A percentile compares a stretch with the other conserved stretches of the same genome.
These are phyloP conservation scores for Helotiales sp. DNA, from an alignment of 2,329 filamentous ascomycete genomes.

Conservation along the genomic window DNA sequence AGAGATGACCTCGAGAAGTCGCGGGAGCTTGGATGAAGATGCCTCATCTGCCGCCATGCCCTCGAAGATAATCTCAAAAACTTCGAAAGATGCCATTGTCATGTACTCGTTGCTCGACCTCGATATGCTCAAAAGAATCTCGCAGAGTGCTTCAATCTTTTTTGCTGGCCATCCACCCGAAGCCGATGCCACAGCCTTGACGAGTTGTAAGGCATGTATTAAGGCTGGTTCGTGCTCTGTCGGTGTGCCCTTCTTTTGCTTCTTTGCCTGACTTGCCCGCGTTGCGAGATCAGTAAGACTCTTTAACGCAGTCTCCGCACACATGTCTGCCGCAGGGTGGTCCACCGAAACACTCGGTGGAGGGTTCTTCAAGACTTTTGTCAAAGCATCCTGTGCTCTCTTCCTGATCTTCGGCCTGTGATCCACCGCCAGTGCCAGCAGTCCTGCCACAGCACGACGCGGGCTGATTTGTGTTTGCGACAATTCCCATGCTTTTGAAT, in stretches of 20 bases:
- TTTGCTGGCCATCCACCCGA: conserved; percentile 95
- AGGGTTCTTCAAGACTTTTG: conserved; percentile 77
- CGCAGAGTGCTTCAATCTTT: conserved; percentile 90
- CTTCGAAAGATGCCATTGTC: conserved; percentile 94
- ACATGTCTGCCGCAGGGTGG: conserved; percentile 94
- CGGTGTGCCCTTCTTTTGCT: conserved; percentile 63
- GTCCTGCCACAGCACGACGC: conserved; percentile 80
- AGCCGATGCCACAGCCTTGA: conserved; percentile 83
- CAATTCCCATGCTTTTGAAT: conserved; percentile 83
- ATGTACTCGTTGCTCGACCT: conserved; percentile 91
- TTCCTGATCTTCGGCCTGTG: conserved; percentile 91
- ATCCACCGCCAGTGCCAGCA: conserved; percentile 83
- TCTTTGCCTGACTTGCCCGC: conserved; percentile 62
- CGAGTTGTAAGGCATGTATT: conserved; percentile 88
- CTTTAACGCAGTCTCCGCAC: conserved; percentile 84
- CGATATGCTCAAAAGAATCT: conserved; percentile 84
- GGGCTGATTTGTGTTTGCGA: conserved; percentile 82
- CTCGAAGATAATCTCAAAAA: conserved; percentile 95
- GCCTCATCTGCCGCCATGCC: conserved; percentile 84
- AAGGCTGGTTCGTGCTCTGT: conserved; percentile 75
- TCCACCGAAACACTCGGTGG: conserved; percentile 91
- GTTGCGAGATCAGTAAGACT: conserved; percentile 73
- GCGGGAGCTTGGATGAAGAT: conserved; percentile 84
- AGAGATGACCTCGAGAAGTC: conserved; percentile 85
- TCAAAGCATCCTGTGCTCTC: conserved; percentile 85